phyloP scores from a whole-genome alignment of 2,329 filamentous ascomycete genomes.

The Mollisiaceae sp. region DNA sequence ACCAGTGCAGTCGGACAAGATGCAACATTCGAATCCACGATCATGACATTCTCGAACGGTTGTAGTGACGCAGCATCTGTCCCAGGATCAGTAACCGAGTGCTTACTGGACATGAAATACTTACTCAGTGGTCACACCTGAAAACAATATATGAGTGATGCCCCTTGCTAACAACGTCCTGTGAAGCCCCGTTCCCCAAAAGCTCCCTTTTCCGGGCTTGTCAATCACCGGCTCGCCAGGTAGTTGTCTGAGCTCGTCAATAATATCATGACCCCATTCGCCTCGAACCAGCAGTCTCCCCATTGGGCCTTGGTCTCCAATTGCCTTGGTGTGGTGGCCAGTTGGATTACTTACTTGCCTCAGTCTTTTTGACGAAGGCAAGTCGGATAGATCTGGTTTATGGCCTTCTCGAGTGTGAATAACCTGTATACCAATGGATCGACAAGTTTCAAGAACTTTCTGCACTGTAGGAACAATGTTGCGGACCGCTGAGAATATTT shows the following conservation, averaged over 20 bases:
- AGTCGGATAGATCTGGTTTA: constrained; percentile 58
- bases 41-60: constrained; percentile 62
- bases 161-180: constrained; percentile 57
- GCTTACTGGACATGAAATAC: constrained; percentile 8
- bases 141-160: constrained; percentile 61
- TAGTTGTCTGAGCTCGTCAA: constrained; percentile 48
- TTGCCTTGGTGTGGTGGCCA: constrained; percentile 50
- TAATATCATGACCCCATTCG: constrained; percentile 61
- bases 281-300: constrained; percentile 63
- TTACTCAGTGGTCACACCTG: constrained; percentile 62
- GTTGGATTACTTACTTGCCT: constrained; percentile 50
- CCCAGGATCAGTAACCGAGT: constrained; percentile 14
- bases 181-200: constrained; percentile 61
- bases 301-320: constrained; percentile 58
- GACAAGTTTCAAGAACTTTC: constrained; percentile 50
- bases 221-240: constrained; percentile 43
- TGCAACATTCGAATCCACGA: constrained; percentile 65
- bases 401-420: constrained; percentile 60
- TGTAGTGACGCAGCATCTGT: constrained; percentile 58
- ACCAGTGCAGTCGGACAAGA: constrained; percentile 53
- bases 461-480: constrained; percentile 51
- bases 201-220: constrained; percentile 56
- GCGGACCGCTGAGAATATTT: constrained; percentile 49
- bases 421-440: constrained; percentile 48
- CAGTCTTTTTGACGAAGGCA: constrained; percentile 59